Evolutionary conservation across 192 early-diverging fungal species (phyloP), one percentile per base, ranked within the genome.

Genomic region (Entophlyctis luteolus): DNA sequence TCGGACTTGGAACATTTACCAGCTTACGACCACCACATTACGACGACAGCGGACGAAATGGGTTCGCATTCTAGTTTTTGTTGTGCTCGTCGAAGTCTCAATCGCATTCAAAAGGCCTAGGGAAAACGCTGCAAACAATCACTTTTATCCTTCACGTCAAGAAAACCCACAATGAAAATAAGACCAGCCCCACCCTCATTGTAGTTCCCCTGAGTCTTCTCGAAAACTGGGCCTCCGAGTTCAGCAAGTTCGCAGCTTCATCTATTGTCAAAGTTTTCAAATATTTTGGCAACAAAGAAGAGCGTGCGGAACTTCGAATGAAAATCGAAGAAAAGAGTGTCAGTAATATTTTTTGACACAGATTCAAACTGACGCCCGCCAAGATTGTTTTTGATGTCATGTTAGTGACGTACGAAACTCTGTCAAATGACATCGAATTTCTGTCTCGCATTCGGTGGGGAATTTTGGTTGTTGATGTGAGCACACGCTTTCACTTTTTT

Each of bases 111-210:
- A 60, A 23, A 90, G 92, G 93, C 18, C 85, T 96, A 22, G 93
- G 93, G 28, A 96, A 96, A 74, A 96, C 92, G 10, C 86, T 90
- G 25, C 93, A 96, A 59, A 89, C 93, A 5, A 94, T 96, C 67
- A 68, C 86, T 27, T 93, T 94, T 63, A 48, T 96, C 23, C 84
- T 73, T 2, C 70, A 81, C 18, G 65, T 90, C 2, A 67, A 72
- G 8, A 73, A 76, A 20, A 75, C 49, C 23, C 49, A 76, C 46
- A 75, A 80, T 3, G 57, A 81, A 0, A 25, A 10, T 0, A 32
- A 4, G 20, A 45, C 62, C 1, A 87, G 88, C 0, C 88, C 89
- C 4, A 87, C 87, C 68, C 63, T 96, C 33, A 75, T 96, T 10
- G 81, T 96, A 35, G 88, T 90, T 8, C 94, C 94, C 20, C 78